A percentile compares a stretch with the other conserved stretches of the same genome.
Conservation (phyloP, 2,329 filamentous ascomycete genomes). For the Pseudogymnoascus sp. region DNA sequence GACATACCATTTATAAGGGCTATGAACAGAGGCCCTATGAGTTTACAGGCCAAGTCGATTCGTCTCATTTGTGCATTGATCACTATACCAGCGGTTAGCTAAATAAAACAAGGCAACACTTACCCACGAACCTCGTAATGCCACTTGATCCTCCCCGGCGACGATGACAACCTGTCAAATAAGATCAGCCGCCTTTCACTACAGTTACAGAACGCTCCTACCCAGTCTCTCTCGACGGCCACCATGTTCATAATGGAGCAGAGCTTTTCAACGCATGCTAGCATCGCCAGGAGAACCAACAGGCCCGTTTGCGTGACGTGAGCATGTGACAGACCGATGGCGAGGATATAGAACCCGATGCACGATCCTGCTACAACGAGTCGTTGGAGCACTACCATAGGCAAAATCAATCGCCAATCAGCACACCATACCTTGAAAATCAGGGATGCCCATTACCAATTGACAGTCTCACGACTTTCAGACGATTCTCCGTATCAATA, state of each 20-base stretch:
- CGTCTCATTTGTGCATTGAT: conserved; percentile 52
- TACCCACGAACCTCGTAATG: conserved; percentile 14
- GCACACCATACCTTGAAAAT: conserved; percentile 9
- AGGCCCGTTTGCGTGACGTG: conserved; percentile 18
- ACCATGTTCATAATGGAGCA: conserved; percentile 56
- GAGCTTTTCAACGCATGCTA: conserved; percentile 64
- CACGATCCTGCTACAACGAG: conserved; percentile 40
- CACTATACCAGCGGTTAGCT: conserved; percentile 20
- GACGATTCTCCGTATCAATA: conserved; percentile 48
- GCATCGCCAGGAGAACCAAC: conserved; percentile 33
- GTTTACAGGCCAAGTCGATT: conserved; percentile 51
- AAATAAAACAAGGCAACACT: neutral
- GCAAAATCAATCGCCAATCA: neutral
- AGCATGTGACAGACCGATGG: conserved; percentile 11
- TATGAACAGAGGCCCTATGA: conserved; percentile 44
- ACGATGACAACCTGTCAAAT: conserved; percentile 39
- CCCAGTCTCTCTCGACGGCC: conserved; percentile 64
- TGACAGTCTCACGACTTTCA: conserved; percentile 35
- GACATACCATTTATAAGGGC: conserved; percentile 40
- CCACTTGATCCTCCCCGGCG: conserved; percentile 32
- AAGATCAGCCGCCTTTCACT: neutral
- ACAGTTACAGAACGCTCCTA: neutral
- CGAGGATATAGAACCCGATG: conserved; percentile 35
- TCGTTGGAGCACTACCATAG: conserved; percentile 28
- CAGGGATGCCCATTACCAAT: conserved; percentile 22